Base-by-base conservation (phyloP, 106 monocot genomes). In the Dioscorea zingiberensis region DNA sequence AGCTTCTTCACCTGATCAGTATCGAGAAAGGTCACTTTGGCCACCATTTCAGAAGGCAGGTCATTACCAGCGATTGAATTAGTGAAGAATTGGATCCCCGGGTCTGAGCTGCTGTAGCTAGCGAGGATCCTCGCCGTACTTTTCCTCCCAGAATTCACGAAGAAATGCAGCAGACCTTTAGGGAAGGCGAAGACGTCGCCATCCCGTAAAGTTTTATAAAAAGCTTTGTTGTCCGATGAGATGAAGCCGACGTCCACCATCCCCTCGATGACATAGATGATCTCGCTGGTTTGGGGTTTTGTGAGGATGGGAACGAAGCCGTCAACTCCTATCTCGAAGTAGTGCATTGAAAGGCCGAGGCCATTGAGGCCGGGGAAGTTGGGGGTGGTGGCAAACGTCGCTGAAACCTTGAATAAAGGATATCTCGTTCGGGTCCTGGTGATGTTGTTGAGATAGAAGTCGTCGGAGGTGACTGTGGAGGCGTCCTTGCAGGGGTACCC, bases 261-360 rank as follows among this genome's bases (percentile, higher is more conserved):
- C n/a, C n/a, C n/a, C n/a, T n/a, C n/a, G 21, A 17, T 53, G 28
- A 60, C 61, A 8, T 5, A 71, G 17, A 16, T 61, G 17, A 60
- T 71, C 71, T 11, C 27, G 48, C 13, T 17, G 60, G 5, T 49
- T 28, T 4, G 71, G n/a, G n/a, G 71, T 47, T 71, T 60, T 19
- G 57, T 71, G 61, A 61, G 71, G 61, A 71, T 47, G n/a, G 71
- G 71, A n/a, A 71, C 28, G n/a, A 53, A 47, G 12, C 71, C 71
- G 61, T 49, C 60, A 28, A 18, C 26, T 4, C 18, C 25, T 14
- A 71, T 9, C 27, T 49, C 61, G 7, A 58, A 26, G 13, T 49
- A 25, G 18, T 18, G 19, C 24, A 23, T 21, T 10, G 49, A 45
- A 19, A 71, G 25, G 27, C 61, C 71, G 9, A 71, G 61, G 19